Evolutionary conservation across 2,329 filamentous ascomycete species (phyloP), one percentile per base, ranked within the genome.

Genomic region (Aspergillus calidoustus): DNA sequence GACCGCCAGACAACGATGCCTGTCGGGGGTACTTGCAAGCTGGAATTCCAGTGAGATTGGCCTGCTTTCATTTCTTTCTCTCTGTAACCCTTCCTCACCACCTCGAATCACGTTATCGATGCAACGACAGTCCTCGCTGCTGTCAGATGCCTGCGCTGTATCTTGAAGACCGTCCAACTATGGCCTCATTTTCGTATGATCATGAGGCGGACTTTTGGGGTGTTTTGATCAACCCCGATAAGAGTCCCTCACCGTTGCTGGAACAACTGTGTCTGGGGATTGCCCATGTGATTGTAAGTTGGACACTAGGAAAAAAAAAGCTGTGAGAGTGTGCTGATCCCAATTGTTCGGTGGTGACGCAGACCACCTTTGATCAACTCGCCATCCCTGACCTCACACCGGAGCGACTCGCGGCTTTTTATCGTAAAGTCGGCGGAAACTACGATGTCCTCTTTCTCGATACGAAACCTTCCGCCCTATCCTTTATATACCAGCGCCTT

Each of bases 401-500:
- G 0, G 79, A 83, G 56, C 92, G 93, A 72, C 80, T 94, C 47
- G 89, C 91, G n/a, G 82, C 85, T 44, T 94, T 93, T 73, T 94
- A 94, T 78, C 87, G 87, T 72, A 81, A 84, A 30, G 89, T 92
- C 17, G 91, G 90, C 60, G 89, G 89, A 50, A 86, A 93, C 71
- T 92, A 91, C 76, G 91, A 94, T 73, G 79, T 84, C 25, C 86
- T 98, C 57, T 98, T 98, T 75, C 82, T 94, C 47, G 84, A 89
- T 3, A 91, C 90, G 38, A 88, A 90, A 22, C 80, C 89, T 63
- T 81, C 87, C 43, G 89, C 90, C 48, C 88, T 99, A 65, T 95
- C 93, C 30, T 96, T 92, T 79, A 95, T 97, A 66, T 98, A 96
- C 83, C 91, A 92, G 72, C 91, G 91, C 7, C 87, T 96, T 55